These are phyloP conservation scores for Coniochaeta sp. DNA, from an alignment of 2,329 filamentous ascomycete genomes.

Conservation along the genomic window DNA sequence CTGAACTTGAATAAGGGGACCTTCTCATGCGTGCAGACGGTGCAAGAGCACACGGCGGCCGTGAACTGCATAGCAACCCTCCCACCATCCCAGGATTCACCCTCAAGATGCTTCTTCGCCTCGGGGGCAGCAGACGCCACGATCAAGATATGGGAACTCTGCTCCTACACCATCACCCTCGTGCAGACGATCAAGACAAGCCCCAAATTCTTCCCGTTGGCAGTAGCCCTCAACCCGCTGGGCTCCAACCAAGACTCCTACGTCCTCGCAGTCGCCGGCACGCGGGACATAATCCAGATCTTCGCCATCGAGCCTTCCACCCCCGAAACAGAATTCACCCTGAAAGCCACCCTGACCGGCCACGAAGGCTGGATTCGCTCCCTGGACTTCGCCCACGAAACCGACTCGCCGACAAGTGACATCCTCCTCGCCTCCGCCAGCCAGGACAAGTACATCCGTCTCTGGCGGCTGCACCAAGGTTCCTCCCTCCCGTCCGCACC, in stretches of 20 bases:
- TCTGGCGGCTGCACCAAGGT: constrained; percentile 80
- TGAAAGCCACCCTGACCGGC: constrained; percentile 72
- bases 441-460: constrained; percentile 92
- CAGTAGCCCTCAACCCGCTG: constrained; percentile 61
- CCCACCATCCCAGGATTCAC: constrained; percentile 15
- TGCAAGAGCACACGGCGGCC: constrained; percentile 63
- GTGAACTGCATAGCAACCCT: constrained; percentile 61
- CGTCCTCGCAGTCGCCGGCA: constrained; percentile 79
- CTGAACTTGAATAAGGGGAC: constrained; percentile 17
- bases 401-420: constrained; percentile 46
- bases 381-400: constrained; percentile 68
- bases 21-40: constrained; percentile 42
- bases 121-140: constrained; percentile 78
- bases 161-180: constrained; percentile 39
- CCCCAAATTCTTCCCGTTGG: constrained; percentile 76
- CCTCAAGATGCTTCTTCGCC: constrained; percentile 47
- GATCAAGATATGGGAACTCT: constrained; percentile 62
- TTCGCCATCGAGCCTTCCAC: constrained; percentile 34
- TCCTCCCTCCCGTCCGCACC: constrained; percentile 53
- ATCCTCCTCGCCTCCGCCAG: constrained; percentile 85
- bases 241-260: constrained; percentile 43
- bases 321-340: constrained; percentile 45
- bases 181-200: constrained; percentile 65
- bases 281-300: constrained; percentile 73
- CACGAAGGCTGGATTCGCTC: constrained; percentile 95